Evolutionary conservation across 345 rosid species (phyloP).

Genomic region (Ailanthus altissimus): DNA sequence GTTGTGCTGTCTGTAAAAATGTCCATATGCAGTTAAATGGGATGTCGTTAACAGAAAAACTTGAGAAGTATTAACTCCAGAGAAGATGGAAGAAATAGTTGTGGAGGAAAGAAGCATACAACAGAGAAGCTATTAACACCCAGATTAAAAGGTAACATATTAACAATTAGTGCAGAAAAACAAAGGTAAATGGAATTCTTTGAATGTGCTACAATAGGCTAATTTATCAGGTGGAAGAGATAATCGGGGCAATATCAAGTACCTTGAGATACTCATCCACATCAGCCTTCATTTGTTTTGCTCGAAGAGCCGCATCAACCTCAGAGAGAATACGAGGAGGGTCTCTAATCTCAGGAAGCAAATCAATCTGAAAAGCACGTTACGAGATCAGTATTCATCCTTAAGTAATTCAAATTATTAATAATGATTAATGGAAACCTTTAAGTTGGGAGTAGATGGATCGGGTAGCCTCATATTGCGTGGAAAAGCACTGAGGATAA

Average conservation of each 20-base stretch:
- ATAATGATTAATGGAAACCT: slow-evolving; percentile 38
- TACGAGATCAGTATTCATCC: neutral
- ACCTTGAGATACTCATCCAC: slow-evolving; percentile 98
- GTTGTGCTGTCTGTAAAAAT: slow-evolving; percentile 64
- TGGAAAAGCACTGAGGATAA: slow-evolving; percentile 93
- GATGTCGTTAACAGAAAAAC: neutral
- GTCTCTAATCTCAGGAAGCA: slow-evolving; percentile 86
- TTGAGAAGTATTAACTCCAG: neutral
- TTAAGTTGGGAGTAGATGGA: slow-evolving; percentile 91
- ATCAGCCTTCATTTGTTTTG: slow-evolving; percentile 80
- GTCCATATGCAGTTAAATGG: neutral
- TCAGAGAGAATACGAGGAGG: slow-evolving; percentile 85
- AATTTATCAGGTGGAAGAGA: slow-evolving; percentile 2
- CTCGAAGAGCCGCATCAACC: slow-evolving; percentile 82
- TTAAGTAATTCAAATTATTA: slow-evolving; percentile 1
- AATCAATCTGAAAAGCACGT: slow-evolving; percentile 65
- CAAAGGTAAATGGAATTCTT: too few species aligned
- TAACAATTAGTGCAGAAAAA: too few species aligned
- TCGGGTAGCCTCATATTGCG: slow-evolving; percentile 97
- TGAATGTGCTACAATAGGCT: too few species aligned
- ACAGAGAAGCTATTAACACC: neutral
- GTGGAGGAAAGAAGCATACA: neutral
- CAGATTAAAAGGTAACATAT: neutral
- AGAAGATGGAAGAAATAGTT: neutral
- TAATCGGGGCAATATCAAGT: neutral